A percentile compares a stretch with the other conserved stretches of the same genome.
phyloP scores from a whole-genome alignment of 345 rosid species.

The Eucalyptus curtisii region DNA sequence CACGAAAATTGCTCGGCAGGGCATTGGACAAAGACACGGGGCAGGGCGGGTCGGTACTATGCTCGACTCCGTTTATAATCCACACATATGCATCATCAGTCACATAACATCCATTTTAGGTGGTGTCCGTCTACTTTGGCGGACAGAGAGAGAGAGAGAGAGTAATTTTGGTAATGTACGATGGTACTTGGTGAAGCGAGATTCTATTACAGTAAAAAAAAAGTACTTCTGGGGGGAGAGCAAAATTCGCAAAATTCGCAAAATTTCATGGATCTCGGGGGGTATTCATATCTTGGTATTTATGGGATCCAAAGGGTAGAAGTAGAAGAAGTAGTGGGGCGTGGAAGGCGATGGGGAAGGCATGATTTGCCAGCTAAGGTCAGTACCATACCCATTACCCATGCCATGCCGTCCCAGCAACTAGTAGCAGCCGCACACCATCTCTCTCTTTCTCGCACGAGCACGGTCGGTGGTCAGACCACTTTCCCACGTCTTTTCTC shows the following conservation, averaged over 20 bases:
- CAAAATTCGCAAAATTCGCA: too few relatives aligned
- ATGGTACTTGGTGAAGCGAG: too few relatives aligned
- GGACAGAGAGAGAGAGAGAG: neutral
- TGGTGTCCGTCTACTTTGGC: neutral
- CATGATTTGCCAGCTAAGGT: neutral
- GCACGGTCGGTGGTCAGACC: neutral
- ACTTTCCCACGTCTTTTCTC: neutral
- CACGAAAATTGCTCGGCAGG: neutral
- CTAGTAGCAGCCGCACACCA: neutral
- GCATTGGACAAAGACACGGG: neutral
- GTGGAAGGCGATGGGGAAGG: neutral
- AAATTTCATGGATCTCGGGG: too few relatives aligned
- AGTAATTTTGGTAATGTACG: neutral
- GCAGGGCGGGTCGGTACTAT: neutral
- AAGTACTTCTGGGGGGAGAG: too few relatives aligned
- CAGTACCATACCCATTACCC: too few relatives aligned
- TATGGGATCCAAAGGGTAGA: neutral
- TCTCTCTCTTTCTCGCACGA: neutral
- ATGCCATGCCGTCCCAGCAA: neutral
- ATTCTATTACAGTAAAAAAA: too few relatives aligned
- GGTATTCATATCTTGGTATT: too few relatives aligned
- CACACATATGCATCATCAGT: too few relatives aligned
- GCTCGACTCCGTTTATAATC: accelerated
- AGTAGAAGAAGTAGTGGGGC: neutral
- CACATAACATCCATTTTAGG: neutral